Evolutionary conservation across 1,284 basidiomycete species (phyloP), one percentile per base, ranked within the genome.

Genomic region (Fomitopsis betulina): DNA sequence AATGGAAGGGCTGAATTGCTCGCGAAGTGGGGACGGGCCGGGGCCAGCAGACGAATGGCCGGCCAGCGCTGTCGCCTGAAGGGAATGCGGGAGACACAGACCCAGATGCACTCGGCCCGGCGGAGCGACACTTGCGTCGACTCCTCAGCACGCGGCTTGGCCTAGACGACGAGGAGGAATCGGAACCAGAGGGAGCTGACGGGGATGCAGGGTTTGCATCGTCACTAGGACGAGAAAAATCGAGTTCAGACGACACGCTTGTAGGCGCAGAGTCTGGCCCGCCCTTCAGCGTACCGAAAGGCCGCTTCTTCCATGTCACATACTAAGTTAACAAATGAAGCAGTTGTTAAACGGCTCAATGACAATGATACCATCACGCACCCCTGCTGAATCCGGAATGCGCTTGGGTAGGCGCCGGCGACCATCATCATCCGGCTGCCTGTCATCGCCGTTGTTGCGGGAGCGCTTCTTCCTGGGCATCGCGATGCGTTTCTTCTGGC

Each of bases 391-490:
- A 5, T 51, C 30, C 33, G 49, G 49, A n/a, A 51, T 35, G n/a
- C 49, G 49, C 19, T 30, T n/a, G 19, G 49, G 49, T 12, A 51
- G 49, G 30, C 49, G 49, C 49, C 8, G 30, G n/a, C 33, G 49
- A 17, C 30, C 49, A 51, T 51, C 49, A 51, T 51, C 49, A 51
- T 35, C 32, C n/a, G 25, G 47, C 7, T 35, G 7, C n/a, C 19
- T 23, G 32, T 37, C 32, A n/a, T 19, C 17, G 33, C 32, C 15
- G 32, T 27, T 19, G 8, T 27, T 30, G 32, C 49, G 30, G 9
- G 32, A 13, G 49, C 49, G 49, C 30, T 37, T 30, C 47, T 50
- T 51, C 49, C 49, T 51, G 49, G 49, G 49, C 49, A 51, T 51
- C 33, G 19, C 15, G 32, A 51, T 3, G 27, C 23, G 49, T 35